Evolutionary conservation across 177 flowering plant species (phyloP).

Genomic region (Vitis hybrid): DNA sequence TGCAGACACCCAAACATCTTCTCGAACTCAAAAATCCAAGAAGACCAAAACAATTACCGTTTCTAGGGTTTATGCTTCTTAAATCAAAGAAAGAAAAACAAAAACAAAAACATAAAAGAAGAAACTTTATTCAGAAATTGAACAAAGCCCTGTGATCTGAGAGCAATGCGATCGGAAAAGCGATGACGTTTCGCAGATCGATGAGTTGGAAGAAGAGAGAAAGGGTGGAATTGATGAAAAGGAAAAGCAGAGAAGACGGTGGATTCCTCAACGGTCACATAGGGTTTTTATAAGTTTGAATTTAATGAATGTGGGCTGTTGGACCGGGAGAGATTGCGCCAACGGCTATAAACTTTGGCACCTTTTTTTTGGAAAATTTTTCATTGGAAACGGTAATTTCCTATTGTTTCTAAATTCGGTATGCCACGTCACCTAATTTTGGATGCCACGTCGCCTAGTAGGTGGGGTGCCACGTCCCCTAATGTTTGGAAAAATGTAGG

Average conservation of each 20-base stretch:
- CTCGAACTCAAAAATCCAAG: too few relatives aligned
- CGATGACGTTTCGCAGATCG: not conserved
- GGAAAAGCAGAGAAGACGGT: constrained; percentile 12
- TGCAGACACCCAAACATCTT: too few relatives aligned
- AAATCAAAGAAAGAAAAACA: not conserved
- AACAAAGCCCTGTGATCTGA: not conserved
- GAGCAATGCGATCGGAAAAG: not conserved
- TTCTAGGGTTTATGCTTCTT: too few relatives aligned
- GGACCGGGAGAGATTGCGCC: not conserved
- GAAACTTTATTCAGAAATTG: constrained; percentile 9
- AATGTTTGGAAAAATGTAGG: too few relatives aligned
- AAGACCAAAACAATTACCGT: too few relatives aligned
- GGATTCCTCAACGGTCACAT: not conserved
- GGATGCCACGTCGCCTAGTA: too few relatives aligned
- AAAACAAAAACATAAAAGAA: not conserved
- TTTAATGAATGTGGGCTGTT: constrained; percentile 15
- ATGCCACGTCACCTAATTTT: too few relatives aligned
- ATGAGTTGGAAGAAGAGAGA: not conserved
- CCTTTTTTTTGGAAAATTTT: too few relatives aligned
- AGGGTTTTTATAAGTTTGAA: constrained; percentile 23
- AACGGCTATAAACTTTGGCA: constrained; percentile 23
- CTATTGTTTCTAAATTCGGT: too few relatives aligned
- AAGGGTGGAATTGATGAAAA: constrained; percentile 3
- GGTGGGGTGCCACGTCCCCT: too few relatives aligned
- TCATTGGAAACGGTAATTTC: too few relatives aligned